Conservation (phyloP, 2,329 filamentous ascomycete genomes). For the Nemania bipapillata region DNA sequence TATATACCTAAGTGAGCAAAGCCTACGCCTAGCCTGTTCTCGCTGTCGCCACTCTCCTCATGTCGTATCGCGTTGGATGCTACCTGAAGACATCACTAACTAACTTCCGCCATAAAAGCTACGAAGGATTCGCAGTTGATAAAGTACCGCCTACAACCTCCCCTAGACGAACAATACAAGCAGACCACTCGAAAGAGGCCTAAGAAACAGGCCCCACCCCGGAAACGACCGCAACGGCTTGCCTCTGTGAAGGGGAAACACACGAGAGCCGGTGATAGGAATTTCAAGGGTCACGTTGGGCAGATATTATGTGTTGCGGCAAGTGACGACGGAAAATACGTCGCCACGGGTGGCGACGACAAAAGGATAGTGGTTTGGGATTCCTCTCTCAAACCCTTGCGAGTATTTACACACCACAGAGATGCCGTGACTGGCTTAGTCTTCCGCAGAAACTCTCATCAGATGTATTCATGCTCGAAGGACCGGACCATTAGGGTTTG, state of each 20-base stretch:
- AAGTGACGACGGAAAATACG: constrained; percentile 87
- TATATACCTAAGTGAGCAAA: constrained; percentile 73
- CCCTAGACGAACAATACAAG: constrained; percentile 69
- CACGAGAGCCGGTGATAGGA: constrained; percentile 69
- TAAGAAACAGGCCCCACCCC: constrained; percentile 69
- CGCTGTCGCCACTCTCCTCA: neutral
- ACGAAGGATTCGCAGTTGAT: constrained; percentile 56
- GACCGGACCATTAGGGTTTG: constrained; percentile 96
- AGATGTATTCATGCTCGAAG: constrained; percentile 88
- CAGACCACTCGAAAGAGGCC: constrained; percentile 69
- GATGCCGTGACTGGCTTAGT: constrained; percentile 83
- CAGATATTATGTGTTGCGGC: constrained; percentile 86
- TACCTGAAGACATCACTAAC: neutral
- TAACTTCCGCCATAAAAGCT: constrained; percentile 22
- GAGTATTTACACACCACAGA: constrained; percentile 90
- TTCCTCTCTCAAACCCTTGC: constrained; percentile 76
- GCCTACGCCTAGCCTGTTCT: neutral
- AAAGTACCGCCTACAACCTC: constrained; percentile 86
- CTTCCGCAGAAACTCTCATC: constrained; percentile 88
- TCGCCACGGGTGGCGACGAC: constrained; percentile 90
- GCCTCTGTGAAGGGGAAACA: constrained; percentile 71
- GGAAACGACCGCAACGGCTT: constrained; percentile 71
- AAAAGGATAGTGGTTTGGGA: constrained; percentile 89
- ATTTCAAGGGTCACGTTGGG: constrained; percentile 80
- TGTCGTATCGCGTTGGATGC: neutral